Evolutionary conservation across 352 stramenopile species (phyloP).

Genomic region (Phytophthora uliginosa): DNA sequence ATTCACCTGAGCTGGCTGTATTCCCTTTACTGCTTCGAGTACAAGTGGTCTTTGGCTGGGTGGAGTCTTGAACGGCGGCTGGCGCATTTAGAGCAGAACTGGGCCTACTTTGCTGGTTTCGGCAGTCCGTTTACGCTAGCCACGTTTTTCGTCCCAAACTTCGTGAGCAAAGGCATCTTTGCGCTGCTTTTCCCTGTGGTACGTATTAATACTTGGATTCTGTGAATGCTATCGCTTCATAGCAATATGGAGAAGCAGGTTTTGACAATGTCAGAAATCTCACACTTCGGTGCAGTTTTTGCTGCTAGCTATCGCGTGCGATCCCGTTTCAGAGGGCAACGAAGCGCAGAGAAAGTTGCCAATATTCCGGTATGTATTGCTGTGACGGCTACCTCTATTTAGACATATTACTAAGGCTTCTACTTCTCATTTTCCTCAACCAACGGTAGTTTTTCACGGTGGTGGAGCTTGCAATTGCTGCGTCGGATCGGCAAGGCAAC

Average conservation of each 20-base stretch:
- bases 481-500: slow-evolving; percentile 84
- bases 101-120: slow-evolving; percentile 91
- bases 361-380: slow-evolving; percentile 71
- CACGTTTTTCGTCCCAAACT: slow-evolving; percentile 92
- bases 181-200: slow-evolving; percentile 90
- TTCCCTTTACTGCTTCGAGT: slow-evolving; percentile 93
- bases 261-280: not conserved
- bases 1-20: slow-evolving; percentile 91
- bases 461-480: slow-evolving; percentile 86
- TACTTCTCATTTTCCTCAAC: not conserved
- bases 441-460: slow-evolving; percentile 71
- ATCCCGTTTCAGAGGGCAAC: slow-evolving; percentile 67
- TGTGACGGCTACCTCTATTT: not conserved
- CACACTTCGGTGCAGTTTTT: slow-evolving; percentile 63
- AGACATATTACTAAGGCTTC: not conserved
- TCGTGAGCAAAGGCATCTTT: slow-evolving; percentile 93
- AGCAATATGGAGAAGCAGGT: not conserved
- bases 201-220: slow-evolving; percentile 15
- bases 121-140: slow-evolving; percentile 89
- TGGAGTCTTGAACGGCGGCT: slow-evolving; percentile 89
- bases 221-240: not conserved
- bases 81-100: slow-evolving; percentile 86
- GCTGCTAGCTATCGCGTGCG: slow-evolving; percentile 83
- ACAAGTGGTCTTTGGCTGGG: slow-evolving; percentile 91
- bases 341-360: slow-evolving; percentile 65